phyloP scores from a whole-genome alignment of 2,329 filamentous ascomycete species.

The Beauveria scarabaeidicola region DNA sequence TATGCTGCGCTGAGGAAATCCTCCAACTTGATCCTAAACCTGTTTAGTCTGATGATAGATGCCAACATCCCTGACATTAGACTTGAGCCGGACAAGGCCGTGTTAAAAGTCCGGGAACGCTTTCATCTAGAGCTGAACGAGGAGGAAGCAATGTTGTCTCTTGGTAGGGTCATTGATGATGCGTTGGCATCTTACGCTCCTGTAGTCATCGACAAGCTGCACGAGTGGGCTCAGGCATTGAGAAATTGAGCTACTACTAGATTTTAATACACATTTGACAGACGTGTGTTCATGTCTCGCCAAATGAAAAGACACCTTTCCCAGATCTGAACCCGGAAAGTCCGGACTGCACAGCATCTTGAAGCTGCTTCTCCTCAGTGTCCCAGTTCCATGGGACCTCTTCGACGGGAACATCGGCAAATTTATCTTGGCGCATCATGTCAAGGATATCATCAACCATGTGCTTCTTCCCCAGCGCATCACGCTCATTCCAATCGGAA shows the following conservation, averaged over 20 bases:
- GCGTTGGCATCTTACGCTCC: slow-evolving; percentile 84
- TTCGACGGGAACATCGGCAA: slow-evolving; percentile 76
- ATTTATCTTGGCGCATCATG: slow-evolving; percentile 64
- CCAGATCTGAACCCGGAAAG: slow-evolving; percentile 76
- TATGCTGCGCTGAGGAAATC: slow-evolving; percentile 87
- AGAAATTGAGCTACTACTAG: slow-evolving; percentile 44
- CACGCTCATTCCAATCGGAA: slow-evolving; percentile 72
- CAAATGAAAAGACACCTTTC: slow-evolving; percentile 84
- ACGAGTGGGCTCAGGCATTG: slow-evolving; percentile 89
- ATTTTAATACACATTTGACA: not conserved
- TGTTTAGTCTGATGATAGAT: slow-evolving; percentile 96
- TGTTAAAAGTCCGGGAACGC: slow-evolving; percentile 87
- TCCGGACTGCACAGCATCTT: slow-evolving; percentile 70
- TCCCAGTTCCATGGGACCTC: slow-evolving; percentile 77
- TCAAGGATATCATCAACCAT: slow-evolving; percentile 81
- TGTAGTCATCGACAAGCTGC: slow-evolving; percentile 88
- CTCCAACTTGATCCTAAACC: slow-evolving; percentile 82
- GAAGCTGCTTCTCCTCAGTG: slow-evolving; percentile 60
- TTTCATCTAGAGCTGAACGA: slow-evolving; percentile 89
- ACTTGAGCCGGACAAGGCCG: slow-evolving; percentile 85
- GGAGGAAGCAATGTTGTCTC: slow-evolving; percentile 81
- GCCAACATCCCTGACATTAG: slow-evolving; percentile 95
- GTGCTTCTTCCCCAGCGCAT: slow-evolving; percentile 63
- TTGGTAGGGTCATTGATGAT: slow-evolving; percentile 85
- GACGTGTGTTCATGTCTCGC: slow-evolving; percentile 32